phyloP scores from a whole-genome alignment of 2,329 filamentous ascomycete genomes.

The Simplicillium aogashimaense region DNA sequence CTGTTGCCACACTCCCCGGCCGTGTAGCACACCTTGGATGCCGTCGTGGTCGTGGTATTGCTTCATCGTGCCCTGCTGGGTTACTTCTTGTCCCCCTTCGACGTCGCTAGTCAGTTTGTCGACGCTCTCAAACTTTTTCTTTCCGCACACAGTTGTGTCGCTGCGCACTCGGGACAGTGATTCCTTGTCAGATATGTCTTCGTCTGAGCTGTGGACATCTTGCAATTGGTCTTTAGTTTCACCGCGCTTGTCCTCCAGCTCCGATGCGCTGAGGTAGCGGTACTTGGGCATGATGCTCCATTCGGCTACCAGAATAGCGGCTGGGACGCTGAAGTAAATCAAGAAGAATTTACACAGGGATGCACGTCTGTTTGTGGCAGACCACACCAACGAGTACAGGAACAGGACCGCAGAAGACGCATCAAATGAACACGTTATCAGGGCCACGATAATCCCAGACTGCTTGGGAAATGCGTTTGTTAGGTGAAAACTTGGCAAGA shows the following conservation, averaged over 20 bases:
- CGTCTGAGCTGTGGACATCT: constrained; percentile 43
- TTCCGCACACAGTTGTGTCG: constrained; percentile 30
- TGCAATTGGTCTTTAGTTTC: constrained; percentile 22
- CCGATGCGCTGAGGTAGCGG: constrained; percentile 26
- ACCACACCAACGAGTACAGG: constrained; percentile 61
- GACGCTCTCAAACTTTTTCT: constrained; percentile 51
- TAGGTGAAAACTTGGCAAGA: constrained; percentile 75
- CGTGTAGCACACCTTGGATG: constrained; percentile 66
- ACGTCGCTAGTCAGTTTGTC: constrained; percentile 50
- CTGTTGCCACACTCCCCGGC: constrained; percentile 50
- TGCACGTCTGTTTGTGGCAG: constrained; percentile 35
- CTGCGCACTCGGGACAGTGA: constrained; percentile 32
- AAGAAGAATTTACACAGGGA: constrained; percentile 29
- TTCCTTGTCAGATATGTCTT: constrained; percentile 35
- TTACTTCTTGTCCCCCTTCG: constrained; percentile 44
- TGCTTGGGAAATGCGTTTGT: constrained; percentile 73
- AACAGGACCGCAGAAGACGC: constrained; percentile 72
- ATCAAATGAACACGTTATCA: constrained; percentile 76
- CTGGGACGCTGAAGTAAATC: constrained; percentile 24
- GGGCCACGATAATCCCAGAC: constrained; percentile 69
- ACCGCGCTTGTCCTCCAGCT: constrained; percentile 29
- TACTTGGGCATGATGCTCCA: constrained; percentile 26
- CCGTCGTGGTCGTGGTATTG: constrained; percentile 41
- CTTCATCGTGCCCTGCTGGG: constrained; percentile 45
- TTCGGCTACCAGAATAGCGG: constrained; percentile 25